Base-by-base conservation (phyloP, 495 filamentous ascomycete genomes). In the Penicillium verhagenii region DNA sequence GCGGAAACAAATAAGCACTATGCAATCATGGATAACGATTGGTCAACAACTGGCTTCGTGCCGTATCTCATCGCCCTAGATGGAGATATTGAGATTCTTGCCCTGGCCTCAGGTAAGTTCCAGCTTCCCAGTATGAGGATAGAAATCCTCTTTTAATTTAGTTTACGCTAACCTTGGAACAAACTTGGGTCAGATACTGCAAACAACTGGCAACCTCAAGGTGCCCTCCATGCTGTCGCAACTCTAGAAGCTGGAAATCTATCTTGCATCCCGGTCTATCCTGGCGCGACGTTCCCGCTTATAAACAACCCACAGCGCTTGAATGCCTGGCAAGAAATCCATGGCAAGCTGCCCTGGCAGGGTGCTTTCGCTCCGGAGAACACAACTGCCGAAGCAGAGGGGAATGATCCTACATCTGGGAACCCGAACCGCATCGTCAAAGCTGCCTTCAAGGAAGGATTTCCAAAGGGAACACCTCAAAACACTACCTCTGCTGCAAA, bases 11-110 rank as follows among this genome's bases (percentile, higher is more conserved):
- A n/a, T n/a, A 61, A 61, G 49, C 58, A 57, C 37, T 64, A 65
- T 54, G 64, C 58, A 21, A 67, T 72, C 44, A 46, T 70, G 47
- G 71, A 72, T 48, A 72, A 72, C 47, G 68, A 74, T 58, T 74
- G 66, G 66, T 58, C 60, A 47, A 58, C 68, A 14, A 64, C 64
- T 6, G 63, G 52, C 14, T 68, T 71, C 33, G 64, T 72, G 3
- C 60, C 66, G 16, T 70, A 69, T 47, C 47, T 70, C 6, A 26
- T 72, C 18, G 68, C 71, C 16, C 51, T 68, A 4, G 62, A 68
- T 28, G 59, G 61, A 20, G 58, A 59, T 44, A 53, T 69, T 19
- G 54, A 72, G 37, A 53, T 70, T 23, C 56, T 74, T 3, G 68
- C 57, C 8, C 48, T 74, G 4, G 66, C 56, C 6, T 63, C 64